Evolutionary conservation across 805 yeast species (phyloP), one percentile per base, ranked within the genome.

Genomic region (Tetrapisispora iriomotensis): DNA sequence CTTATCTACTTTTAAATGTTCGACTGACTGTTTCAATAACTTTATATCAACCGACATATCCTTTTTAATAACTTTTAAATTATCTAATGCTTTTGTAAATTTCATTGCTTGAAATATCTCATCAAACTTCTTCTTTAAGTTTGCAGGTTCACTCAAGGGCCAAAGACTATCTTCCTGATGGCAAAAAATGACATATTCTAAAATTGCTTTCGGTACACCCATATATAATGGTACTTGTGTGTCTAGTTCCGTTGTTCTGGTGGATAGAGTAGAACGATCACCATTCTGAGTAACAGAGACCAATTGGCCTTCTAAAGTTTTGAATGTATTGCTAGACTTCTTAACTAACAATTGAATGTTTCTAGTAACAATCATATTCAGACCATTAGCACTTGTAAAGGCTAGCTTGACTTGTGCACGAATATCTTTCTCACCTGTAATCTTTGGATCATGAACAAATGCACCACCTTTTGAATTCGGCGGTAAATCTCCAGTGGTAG

Each of bases 381-480:
- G 71, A 3, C 83, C 83, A 51, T 75, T 77, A 22, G 82, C 75
- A 49, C 79, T 78, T 30, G 74, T 74, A 53, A 87, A 88, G 0
- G 94, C 94, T 40, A 92, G 65, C 51, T 87, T 90, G 38, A 92
- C 86, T 56, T 88, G 96, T 0, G 95, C 98, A 41, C 77, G 72
- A 2, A 90, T 92, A 46, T 77, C 81, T 39, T 77, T 75, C 33
- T 84, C 79, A 33, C 84, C 82, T 4, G 79, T 71, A 42, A 85
- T 69, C 42, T 79, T 77, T 0, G 98, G 97, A 64, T 92, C 98
- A 53, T 87, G 92, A 7, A 92, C 74, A 58, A 92, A 92, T 1
- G 96, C 97, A 8, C 97, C 97, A 38, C 95, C 95, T 56, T 84
- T 87, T 32, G 88, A 78, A 53, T 90, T 88, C 0, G 98, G 98